Base-by-base conservation (phyloP, 2,329 filamentous ascomycete species). In the Chaetomium strumarium region DNA sequence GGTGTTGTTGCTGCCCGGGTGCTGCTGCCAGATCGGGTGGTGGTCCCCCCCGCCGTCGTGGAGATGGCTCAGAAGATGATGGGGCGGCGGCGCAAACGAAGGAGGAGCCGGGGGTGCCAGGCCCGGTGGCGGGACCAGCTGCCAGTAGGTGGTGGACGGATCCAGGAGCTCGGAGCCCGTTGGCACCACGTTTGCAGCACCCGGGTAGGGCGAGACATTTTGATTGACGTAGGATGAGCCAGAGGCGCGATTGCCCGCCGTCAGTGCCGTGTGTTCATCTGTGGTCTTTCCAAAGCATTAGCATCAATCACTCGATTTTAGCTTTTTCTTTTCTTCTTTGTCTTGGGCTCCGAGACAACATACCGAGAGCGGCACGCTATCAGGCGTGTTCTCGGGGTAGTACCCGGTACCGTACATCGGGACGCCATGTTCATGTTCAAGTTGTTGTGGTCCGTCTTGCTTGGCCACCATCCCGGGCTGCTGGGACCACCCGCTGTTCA, bases 61-160 rank as follows among this genome's bases (percentile, higher is more conserved):
- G 14, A n/a, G 34, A 8, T 14, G 34, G 7, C n/a, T n/a, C n/a
- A n/a, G n/a, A n/a, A n/a, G n/a, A n/a, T n/a, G n/a, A n/a, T n/a
- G n/a, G n/a, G n/a, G n/a, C n/a, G 34, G 34, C 7, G 33, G 16
- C 16, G 45, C 48, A 55, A 57, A 52, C 51, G 55, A 33, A 20
- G 43, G 7, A 9, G 36, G n/a, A n/a, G n/a, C n/a, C n/a, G n/a
- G 24, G 30, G 20, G 24, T 12, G 50, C 3, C n/a, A 20, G 10
- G 13, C 44, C 45, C 8, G 29, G 30, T 11, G 38, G 30, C 13
- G 38, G 19, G 3, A 39, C 31, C 20, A 37, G 13, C 16, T 20
- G 44, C 48, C 51, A 55, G 42, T 46, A 52, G n/a, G n/a, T n/a
- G n/a, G n/a, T 19, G 49, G 29, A n/a, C 13, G 45, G 36, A 29